Conservation (phyloP, 345 rosid genomes). For the Eucalyptus lansdowneana region DNA sequence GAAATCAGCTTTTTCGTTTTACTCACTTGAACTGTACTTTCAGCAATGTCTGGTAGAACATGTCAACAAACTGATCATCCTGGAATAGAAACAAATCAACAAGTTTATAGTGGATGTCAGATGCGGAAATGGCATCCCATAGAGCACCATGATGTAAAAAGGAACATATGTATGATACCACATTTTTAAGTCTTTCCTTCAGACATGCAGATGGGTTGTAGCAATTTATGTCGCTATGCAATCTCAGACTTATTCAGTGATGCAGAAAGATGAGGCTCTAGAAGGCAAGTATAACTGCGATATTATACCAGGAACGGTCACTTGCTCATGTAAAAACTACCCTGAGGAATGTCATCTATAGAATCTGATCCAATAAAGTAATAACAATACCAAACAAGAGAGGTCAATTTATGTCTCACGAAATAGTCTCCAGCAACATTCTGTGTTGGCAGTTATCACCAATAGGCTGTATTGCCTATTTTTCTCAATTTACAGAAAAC, state of each 20-base stretch:
- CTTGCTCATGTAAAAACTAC: neutral
- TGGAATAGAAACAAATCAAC: slow-evolving; percentile 1
- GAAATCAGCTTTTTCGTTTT: neutral
- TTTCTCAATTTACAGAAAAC: neutral
- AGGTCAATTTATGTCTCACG: neutral
- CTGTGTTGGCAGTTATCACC: neutral
- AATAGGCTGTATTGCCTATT: neutral
- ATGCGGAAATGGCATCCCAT: neutral
- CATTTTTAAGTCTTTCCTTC: neutral
- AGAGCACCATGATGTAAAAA: neutral
- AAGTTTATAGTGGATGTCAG: neutral
- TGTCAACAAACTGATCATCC: slow-evolving; percentile 60
- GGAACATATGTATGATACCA: neutral
- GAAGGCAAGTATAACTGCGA: neutral
- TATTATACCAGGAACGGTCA: neutral
- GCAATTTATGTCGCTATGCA: neutral
- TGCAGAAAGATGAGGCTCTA: neutral
- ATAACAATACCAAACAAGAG: neutral
- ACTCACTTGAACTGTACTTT: slow-evolving; percentile 36
- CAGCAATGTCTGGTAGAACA: slow-evolving; percentile 45
- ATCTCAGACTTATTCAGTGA: neutral
- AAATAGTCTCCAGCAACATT: neutral
- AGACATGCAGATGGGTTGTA: neutral
- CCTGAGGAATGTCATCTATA: neutral
- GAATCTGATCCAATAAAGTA: neutral